phyloP scores from a whole-genome alignment of 2,329 filamentous ascomycete species.

The Diaporthe sp. region DNA sequence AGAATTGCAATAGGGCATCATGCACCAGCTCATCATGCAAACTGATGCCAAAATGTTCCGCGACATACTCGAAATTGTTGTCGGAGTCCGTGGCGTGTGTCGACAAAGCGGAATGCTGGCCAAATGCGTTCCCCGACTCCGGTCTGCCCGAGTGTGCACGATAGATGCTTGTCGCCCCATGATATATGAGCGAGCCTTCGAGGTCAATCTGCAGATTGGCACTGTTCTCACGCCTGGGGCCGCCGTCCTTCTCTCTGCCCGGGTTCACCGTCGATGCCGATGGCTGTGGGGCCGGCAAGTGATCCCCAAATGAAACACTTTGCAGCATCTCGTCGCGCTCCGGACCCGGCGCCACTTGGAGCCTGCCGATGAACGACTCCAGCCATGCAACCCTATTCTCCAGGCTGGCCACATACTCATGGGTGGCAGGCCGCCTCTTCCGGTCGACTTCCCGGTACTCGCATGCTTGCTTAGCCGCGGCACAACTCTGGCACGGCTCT shows the following conservation, averaged over 20 bases:
- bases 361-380: conserved; percentile 39
- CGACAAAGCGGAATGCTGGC: background rate
- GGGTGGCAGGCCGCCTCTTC: conserved; percentile 39
- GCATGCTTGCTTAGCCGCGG: conserved; percentile 30
- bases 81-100: background rate
- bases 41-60: conserved; percentile 46
- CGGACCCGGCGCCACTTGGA: conserved; percentile 24
- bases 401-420: conserved; percentile 33
- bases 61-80: conserved; percentile 36
- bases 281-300: background rate
- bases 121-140: conserved; percentile 33
- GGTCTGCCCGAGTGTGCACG: conserved; percentile 34
- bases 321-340: conserved; percentile 35
- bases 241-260: too few relatives aligned
- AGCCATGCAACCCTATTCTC: conserved; percentile 43
- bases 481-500: conserved; percentile 42
- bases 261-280: background rate
- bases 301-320: background rate
- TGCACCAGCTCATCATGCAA: conserved; percentile 44
- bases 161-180: conserved; percentile 47
- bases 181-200: conserved; percentile 43
- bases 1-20: conserved; percentile 45
- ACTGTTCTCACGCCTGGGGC: background rate
- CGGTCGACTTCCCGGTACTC: conserved; percentile 42
- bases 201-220: conserved; percentile 26